phyloP scores from a whole-genome alignment of 2,329 filamentous ascomycete species.

The Xylaria sp. region DNA sequence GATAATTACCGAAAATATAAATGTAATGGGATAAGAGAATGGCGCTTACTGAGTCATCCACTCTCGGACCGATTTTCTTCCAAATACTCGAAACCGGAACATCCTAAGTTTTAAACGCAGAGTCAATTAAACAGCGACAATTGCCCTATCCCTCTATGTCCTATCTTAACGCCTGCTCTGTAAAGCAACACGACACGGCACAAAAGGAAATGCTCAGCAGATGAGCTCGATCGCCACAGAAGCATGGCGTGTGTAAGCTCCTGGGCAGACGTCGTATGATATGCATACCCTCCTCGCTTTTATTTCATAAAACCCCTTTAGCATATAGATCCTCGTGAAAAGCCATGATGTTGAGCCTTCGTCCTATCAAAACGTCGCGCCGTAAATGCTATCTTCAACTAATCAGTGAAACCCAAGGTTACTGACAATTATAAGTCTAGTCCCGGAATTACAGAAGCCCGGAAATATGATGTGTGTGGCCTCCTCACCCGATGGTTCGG shows the following conservation, averaged over 20 bases:
- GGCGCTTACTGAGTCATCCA: not conserved
- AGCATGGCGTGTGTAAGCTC: constrained; percentile 26
- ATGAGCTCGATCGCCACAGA: constrained; percentile 9
- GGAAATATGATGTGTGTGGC: constrained; percentile 13
- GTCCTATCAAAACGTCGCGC: constrained; percentile 38
- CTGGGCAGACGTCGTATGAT: constrained; percentile 5
- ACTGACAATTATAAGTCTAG: constrained; percentile 22
- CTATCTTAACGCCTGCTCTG: constrained; percentile 43
- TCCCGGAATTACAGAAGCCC: constrained; percentile 6
- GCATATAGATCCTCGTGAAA: constrained; percentile 31
- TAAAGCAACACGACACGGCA: constrained; percentile 33
- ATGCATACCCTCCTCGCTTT: constrained; percentile 19
- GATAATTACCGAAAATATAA: too few relatives aligned
- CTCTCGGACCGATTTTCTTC: too few relatives aligned
- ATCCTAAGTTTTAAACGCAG: constrained; percentile 15
- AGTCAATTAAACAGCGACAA: constrained; percentile 35
- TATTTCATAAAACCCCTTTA: constrained; percentile 29
- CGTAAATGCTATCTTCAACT: constrained; percentile 37
- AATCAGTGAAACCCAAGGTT: constrained; percentile 3
- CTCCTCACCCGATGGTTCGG: not conserved
- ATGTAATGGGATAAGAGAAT: too few relatives aligned
- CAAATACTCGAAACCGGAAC: not conserved
- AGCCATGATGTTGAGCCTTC: constrained; percentile 34
- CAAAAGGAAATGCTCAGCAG: constrained; percentile 25
- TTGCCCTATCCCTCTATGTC: constrained; percentile 42